Evolutionary conservation across 2,329 filamentous ascomycete species (phyloP), one percentile per base, ranked within the genome.

Genomic region (Diaporthe ampelina): DNA sequence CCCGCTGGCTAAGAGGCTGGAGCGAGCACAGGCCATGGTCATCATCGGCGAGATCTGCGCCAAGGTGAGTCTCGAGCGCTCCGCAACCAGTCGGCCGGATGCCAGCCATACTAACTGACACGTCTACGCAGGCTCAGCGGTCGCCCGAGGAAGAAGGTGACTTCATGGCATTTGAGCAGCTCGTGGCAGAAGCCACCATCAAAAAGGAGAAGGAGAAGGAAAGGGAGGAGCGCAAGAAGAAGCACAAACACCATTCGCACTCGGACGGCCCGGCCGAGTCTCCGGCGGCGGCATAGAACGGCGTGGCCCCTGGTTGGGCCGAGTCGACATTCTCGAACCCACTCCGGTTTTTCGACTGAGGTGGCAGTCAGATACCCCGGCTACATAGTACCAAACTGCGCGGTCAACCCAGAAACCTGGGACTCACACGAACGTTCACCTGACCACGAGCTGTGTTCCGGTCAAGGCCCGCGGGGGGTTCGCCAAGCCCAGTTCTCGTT

Each of bases 101-200:
- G 58, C 35, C 29, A 61, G 35, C 29, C 37, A 32, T 72, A 21
- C 54, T 79, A 26, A 72, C 57, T 79, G 32, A 72, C 50, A 78
- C 70, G 52, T 76, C 72, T 75, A 73, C 50, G 63, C 78, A 98
- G 95, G 94, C 96, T 54, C 90, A 94, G 83, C 92, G 97, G 76
- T 93, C 96, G 72, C 93, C 96, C 56, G 97, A 99, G 77, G 97
- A 99, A 86, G 97, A 99, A 84, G 96, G 97, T 77, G 97, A 98
- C 80, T 98, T 97, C 85, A 97, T 99, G 91, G 95, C 96, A 21
- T 99, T 99, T 79, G 97, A 99, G 83, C 95, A 98, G 84, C 92
- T 99, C 73, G 97, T 99, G 84, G 95, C 97, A 68, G 97, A 99
- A 82, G 96, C 96, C 6, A 95, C 95, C 73, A 93, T 95, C 71